Evolutionary conservation across 2,329 filamentous ascomycete genomes (phyloP).

Genomic region (Botrytis porri): DNA sequence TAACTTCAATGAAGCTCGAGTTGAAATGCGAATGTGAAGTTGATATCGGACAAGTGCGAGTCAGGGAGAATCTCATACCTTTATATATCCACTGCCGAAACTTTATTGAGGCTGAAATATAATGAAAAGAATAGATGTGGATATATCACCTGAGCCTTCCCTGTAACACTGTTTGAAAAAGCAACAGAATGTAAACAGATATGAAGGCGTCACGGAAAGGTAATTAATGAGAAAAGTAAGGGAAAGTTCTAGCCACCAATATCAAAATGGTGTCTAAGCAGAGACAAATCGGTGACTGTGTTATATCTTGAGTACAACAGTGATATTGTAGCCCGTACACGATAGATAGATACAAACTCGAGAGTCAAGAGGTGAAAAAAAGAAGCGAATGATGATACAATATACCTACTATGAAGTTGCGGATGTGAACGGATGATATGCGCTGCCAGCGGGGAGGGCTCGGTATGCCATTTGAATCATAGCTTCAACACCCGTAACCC

Average conservation of each 20-base stretch:
- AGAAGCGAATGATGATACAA: conserved; percentile 1
- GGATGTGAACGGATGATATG: not conserved
- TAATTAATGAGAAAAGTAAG: conserved; percentile 28
- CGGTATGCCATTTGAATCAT: conserved; percentile 9
- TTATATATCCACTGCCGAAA: conserved; percentile 17
- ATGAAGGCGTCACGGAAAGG: conserved; percentile 17
- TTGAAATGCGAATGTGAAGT: not conserved
- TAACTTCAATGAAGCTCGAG: not conserved
- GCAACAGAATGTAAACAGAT: conserved; percentile 21
- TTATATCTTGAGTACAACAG: conserved; percentile 7
- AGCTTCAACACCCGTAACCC: conserved; percentile 11
- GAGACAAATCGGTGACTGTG: conserved; percentile 10
- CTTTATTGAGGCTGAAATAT: conserved; percentile 17
- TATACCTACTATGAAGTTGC: not conserved
- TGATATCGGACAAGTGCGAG: not conserved
- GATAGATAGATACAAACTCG: conserved; percentile 1
- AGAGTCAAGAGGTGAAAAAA: not conserved
- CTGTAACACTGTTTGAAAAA: conserved; percentile 24
- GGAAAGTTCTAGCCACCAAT: conserved; percentile 31
- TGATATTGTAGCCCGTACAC: conserved; percentile 1
- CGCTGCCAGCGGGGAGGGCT: conserved; percentile 5
- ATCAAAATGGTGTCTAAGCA: conserved; percentile 12
- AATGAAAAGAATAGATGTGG: conserved; percentile 1
- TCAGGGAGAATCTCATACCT: conserved; percentile 4
- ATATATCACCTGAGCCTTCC: conserved; percentile 12